Evolutionary conservation across 148 eudicot genomes (phyloP), one percentile per base, ranked within the genome.

Genomic region (Amaranthus cruentus): DNA sequence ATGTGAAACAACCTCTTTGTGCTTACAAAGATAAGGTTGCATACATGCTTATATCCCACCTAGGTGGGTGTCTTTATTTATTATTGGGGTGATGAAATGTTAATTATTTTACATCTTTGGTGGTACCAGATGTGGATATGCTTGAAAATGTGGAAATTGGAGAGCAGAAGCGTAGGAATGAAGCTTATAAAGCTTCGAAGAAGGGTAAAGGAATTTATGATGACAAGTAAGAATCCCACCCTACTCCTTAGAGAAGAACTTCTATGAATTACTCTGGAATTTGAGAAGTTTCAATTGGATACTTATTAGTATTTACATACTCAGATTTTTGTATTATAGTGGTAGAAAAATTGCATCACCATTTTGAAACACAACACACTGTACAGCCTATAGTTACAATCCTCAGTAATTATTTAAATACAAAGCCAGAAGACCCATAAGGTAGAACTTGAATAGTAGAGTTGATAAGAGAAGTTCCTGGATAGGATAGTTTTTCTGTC

Each of bases 91-190:
- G 38, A 28, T 28, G 38, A 28, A 28, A 28, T 28, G 38, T 28
- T 28, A 28, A 28, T 2, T 28, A 28, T 28, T 28, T 28, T 28
- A 28, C 38, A 66, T 68, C 74, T 50, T 75, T 73, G 82, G 70
- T 84, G 52, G 68, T 81, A 66, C 71, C 85, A 92, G 97, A 88
- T 73, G 75, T 87, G 83, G 98, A 95, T 77, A 85, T 91, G 92
- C 97, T 95, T 78, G 98, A 95, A 81, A 95, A 95, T 86, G 92
- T 88, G 76, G 98, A 95, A 87, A 90, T 95, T 63, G 94, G 98
- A 65, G 98, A 95, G 83, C 98, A 95, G 76, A 95, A 91, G 83
- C 87, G 79, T 76, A 91, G 98, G 81, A 81, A 84, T 78, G 96
- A 91, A 59, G 98, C 98, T 73, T 95, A 95, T 72, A 87, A 84